Percentiles rank a stretch among this genome's conserved stretches.
Evolutionary conservation across 306 rosid species (phyloP).

Genomic region (Argentina anserina): DNA sequence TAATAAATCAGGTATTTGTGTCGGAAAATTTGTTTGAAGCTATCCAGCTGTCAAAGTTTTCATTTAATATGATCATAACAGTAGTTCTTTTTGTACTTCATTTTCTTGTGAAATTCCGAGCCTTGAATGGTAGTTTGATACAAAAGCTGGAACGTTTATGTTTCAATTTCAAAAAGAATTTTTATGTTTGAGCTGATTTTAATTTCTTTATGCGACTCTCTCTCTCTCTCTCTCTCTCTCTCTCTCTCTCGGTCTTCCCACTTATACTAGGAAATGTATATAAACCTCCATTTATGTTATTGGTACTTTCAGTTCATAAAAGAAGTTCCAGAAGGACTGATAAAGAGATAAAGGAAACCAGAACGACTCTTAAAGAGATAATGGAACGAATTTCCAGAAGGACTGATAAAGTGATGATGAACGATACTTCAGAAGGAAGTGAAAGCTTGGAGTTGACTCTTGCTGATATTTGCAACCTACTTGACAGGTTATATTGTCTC

Average conservation of each 20-base stretch:
- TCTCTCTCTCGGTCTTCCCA: neutral
- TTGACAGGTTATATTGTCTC: constrained; percentile 25
- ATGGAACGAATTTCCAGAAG: constrained; percentile 10
- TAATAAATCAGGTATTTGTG: neutral
- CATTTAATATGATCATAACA: neutral
- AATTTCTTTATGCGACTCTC: neutral
- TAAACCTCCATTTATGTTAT: neutral
- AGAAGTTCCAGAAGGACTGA: constrained; percentile 14
- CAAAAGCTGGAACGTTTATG: neutral
- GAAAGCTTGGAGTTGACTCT: constrained; percentile 22
- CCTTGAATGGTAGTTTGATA: neutral
- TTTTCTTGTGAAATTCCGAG: neutral
- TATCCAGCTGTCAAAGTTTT: neutral
- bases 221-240: neutral
- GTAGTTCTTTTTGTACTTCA: neutral
- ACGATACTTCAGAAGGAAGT: neutral
- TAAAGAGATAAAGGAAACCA: neutral
- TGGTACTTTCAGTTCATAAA: constrained; percentile 21
- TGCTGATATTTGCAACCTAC: constrained; percentile 21
- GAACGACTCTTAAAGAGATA: neutral
- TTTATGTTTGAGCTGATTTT: no score
- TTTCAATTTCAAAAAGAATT: no score
- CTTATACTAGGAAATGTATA: neutral
- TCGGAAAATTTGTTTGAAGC: neutral
- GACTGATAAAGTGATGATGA: neutral